phyloP scores from a whole-genome alignment of 345 rosid species.

The Acer saccharum region DNA sequence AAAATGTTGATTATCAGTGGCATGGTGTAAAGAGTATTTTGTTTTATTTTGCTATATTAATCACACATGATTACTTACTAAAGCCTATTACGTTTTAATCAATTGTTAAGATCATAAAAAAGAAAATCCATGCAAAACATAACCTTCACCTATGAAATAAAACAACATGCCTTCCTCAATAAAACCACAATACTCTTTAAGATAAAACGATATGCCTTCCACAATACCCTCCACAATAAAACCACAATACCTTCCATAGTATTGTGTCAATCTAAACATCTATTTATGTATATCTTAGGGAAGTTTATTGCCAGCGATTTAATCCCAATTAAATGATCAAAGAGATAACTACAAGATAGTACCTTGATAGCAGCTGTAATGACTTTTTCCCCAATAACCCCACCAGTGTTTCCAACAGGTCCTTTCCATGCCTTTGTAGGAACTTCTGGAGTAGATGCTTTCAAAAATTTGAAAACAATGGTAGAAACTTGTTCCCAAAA shows the following conservation, averaged over 20 bases:
- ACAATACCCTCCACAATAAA: too few relatives aligned
- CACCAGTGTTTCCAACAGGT: constrained; percentile 45
- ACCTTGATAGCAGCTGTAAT: constrained; percentile 78
- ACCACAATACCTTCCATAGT: too few relatives aligned
- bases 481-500: constrained; percentile 67
- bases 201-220: too few relatives aligned
- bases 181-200: background rate
- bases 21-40: background rate
- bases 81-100: background rate
- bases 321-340: background rate
- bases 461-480: constrained; percentile 53
- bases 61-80: background rate
- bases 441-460: constrained; percentile 46
- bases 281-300: background rate
- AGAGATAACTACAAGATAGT: constrained; percentile 1
- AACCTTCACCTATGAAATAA: background rate
- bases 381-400: constrained; percentile 73
- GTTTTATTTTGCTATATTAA: background rate
- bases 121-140: background rate
- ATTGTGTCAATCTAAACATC: background rate
- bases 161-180: background rate
- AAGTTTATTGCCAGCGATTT: background rate
- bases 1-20: background rate
- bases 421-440: constrained; percentile 52
- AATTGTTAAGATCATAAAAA: background rate